These are phyloP conservation scores for Chlorencoelia australis DNA, from an alignment of 2,329 filamentous ascomycete species.

Conservation along the genomic window DNA sequence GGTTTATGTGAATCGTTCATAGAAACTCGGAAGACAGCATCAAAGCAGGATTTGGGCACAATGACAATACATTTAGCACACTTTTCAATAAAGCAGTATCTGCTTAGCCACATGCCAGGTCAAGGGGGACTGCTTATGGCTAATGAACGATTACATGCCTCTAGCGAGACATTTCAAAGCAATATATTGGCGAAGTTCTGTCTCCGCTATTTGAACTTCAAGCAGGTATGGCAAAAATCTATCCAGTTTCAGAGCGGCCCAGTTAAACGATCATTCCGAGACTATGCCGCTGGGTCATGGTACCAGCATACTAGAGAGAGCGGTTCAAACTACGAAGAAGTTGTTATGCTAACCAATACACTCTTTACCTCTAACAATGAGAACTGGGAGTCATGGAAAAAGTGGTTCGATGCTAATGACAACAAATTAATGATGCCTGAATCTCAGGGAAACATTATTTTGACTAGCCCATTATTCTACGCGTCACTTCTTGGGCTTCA, in stretches of 20 bases:
- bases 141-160: constrained; percentile 1
- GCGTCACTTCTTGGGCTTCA: constrained; percentile 4
- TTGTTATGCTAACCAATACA: not conserved
- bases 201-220: constrained; percentile 3
- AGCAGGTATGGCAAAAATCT: not conserved
- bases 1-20: constrained; percentile 25
- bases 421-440: constrained; percentile 1
- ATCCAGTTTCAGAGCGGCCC: not conserved
- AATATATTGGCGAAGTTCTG: constrained; percentile 4
- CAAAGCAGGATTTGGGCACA: constrained; percentile 1
- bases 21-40: constrained; percentile 15
- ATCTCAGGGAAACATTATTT: constrained; percentile 1
- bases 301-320: constrained; percentile 3
- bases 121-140: constrained; percentile 1
- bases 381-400: constrained; percentile 4
- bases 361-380: constrained; percentile 1
- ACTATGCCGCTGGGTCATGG: constrained; percentile 3
- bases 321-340: constrained; percentile 2
- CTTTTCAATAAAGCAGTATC: constrained; percentile 16
- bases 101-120: constrained; percentile 3
- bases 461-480: constrained; percentile 3
- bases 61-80: constrained; percentile 16
- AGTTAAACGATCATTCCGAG: not conserved
- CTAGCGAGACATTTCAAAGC: not conserved
- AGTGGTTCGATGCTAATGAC: constrained; percentile 4